These are phyloP conservation scores for Xylariales sp. DNA, from an alignment of 2,329 filamentous ascomycete species.

Conservation along the genomic window DNA sequence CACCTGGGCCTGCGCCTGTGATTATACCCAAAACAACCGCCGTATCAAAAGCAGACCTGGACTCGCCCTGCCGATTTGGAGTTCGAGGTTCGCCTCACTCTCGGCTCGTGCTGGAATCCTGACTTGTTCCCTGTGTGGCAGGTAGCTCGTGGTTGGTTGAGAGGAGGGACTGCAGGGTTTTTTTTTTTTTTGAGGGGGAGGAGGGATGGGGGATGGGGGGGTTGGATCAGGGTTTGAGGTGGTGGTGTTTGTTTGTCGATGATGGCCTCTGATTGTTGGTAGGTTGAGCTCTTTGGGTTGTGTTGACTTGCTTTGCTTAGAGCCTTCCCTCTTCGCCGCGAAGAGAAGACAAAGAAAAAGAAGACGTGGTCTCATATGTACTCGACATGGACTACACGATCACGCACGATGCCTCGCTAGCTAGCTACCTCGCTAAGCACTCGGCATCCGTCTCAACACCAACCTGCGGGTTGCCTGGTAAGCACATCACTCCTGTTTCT, in stretches of 20 bases:
- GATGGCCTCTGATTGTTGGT: constrained; percentile 1
- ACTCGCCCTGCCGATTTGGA: not conserved
- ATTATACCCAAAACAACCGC: not conserved
- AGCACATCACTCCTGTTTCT: not conserved
- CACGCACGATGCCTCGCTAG: not conserved
- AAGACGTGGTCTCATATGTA: too few species aligned
- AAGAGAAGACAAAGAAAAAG: too few species aligned
- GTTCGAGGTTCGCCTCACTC: constrained; percentile 7
- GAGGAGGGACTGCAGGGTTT: not conserved
- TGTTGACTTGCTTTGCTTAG: not conserved
- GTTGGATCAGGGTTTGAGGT: not conserved
- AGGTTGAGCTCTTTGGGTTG: not conserved
- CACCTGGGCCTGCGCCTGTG: constrained; percentile 5
- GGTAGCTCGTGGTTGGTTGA: not conserved
- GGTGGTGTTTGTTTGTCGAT: not conserved
- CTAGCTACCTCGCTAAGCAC: not conserved
- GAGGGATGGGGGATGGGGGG: not conserved
- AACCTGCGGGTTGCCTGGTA: not conserved
- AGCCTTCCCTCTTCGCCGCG: not conserved
- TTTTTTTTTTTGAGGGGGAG: not conserved
- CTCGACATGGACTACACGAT: too few species aligned
- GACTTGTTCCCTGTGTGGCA: constrained; percentile 22
- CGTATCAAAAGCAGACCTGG: constrained; percentile 19
- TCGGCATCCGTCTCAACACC: not conserved
- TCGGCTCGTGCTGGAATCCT: constrained; percentile 2